phyloP scores from a whole-genome alignment of 106 monocot genomes.

The Acanthochlamys bracteata region DNA sequence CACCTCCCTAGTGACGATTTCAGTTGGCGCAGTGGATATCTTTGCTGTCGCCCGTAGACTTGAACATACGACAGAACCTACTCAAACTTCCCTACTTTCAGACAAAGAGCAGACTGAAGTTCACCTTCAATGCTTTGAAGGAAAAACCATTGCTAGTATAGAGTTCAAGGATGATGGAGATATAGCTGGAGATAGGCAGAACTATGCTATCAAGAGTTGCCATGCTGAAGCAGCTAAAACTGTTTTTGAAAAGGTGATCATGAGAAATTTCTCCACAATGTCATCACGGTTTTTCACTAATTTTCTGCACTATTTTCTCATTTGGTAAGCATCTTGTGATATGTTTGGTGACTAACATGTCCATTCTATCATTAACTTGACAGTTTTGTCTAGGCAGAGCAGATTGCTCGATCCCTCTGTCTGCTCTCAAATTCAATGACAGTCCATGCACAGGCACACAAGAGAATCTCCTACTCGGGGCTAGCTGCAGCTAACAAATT shows the following conservation, averaged over 20 bases:
- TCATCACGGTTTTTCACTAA: background rate
- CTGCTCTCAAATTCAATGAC: constrained; percentile 31
- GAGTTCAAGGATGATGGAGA: constrained; percentile 69
- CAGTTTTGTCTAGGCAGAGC: constrained; percentile 59
- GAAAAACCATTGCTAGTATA: constrained; percentile 40
- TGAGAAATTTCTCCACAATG: background rate
- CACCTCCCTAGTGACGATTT: constrained; percentile 49
- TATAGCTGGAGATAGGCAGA: constrained; percentile 37
- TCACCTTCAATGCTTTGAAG: constrained; percentile 35
- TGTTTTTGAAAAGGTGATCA: constrained; percentile 36
- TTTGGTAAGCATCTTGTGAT: background rate
- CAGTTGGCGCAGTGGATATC: constrained; percentile 39
- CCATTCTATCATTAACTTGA: no score
- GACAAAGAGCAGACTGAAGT: constrained; percentile 4
- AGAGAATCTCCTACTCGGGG: constrained; percentile 51
- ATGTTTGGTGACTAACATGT: no score
- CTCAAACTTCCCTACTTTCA: constrained; percentile 9
- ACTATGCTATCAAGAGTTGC: constrained; percentile 38
- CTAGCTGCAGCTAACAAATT: constrained; percentile 36
- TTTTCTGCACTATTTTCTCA: background rate
- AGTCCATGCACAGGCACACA: constrained; percentile 54
- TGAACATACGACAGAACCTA: constrained; percentile 17
- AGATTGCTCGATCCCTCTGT: constrained; percentile 37
- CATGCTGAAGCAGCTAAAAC: constrained; percentile 31
- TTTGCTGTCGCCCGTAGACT: constrained; percentile 34